Base-by-base conservation (phyloP, 495 filamentous ascomycete species). In the Cryomyces antarcticus region DNA sequence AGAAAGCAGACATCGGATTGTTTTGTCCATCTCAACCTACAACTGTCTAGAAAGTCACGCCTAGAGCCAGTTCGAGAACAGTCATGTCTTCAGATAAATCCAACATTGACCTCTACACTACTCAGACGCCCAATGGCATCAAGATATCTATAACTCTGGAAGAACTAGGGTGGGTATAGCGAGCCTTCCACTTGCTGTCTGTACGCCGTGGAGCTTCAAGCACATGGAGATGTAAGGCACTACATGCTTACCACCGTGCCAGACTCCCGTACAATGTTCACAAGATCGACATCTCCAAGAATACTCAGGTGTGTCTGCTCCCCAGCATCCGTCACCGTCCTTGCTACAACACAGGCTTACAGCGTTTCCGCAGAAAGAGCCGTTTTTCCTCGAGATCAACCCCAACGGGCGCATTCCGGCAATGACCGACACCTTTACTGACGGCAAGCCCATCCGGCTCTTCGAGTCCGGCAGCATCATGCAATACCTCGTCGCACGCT, bases 341-440 rank as follows among this genome's bases (percentile, higher is more conserved):
- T 24, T 24, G 17, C 17, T 24, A 24, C 17, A 24, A 2, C 17
- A 24, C 17, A 2, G 17, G 17, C 17, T 24, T 24, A 24, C 17
- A 24, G 17, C 17, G 17, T 24, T 24, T 24, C 17, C 2, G 17
- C 87, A 94, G 52, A 94, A 89, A 51, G 72, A 88, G 45, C 68
- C 63, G 1, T 92, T 82, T 82, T 95, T 88, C 65, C 70, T 93
- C 35, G 75, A 73, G 33, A 89, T 95, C 59, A 93, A 93, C 62
- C 87, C 87, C 42, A 93, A 95, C 55, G 87, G 87, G 50, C 82
- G 88, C 45, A 93, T 94, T 51, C 87, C 87, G n/a, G 87, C 87
- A 11, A 51, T 95, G 27, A 87, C 80, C 27, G 88, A 94, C 57
- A 48, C 45, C n/a, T 60, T 69, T 37, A 56, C 60, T 37, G 79